A percentile compares a stretch with the other conserved stretches of the same genome.
Conservation (phyloP, 805 yeast genomes). For the Zygoascus ofunaensis region DNA sequence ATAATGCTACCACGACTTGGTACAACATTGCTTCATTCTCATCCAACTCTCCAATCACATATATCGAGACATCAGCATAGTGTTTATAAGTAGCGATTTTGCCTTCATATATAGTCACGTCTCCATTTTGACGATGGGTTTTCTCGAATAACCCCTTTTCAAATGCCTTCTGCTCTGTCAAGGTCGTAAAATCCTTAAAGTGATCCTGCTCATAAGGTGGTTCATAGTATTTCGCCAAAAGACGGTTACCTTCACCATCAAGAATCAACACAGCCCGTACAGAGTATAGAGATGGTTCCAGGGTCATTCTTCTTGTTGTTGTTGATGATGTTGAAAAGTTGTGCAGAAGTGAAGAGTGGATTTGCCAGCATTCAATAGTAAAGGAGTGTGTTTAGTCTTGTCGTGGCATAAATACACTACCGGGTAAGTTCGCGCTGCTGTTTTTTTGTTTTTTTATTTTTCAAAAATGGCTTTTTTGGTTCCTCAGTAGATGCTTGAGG, state of each 20-base stretch:
- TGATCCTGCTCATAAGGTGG: conserved; percentile 41
- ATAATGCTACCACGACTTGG: conserved; percentile 65
- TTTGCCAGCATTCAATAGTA: too few species aligned
- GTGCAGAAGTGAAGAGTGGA: too few species aligned
- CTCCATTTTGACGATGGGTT: conserved; percentile 73
- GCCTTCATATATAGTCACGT: conserved; percentile 69
- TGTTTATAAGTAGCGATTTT: conserved; percentile 83
- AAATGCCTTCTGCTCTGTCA: conserved; percentile 63
- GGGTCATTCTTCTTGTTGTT: not conserved
- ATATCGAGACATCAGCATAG: conserved; percentile 61
- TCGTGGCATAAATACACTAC: too few species aligned
- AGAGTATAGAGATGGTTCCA: conserved; percentile 45
- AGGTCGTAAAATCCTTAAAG: conserved; percentile 30
- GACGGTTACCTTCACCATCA: conserved; percentile 70
- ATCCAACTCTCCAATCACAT: conserved; percentile 61
- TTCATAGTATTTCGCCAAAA: conserved; percentile 76
- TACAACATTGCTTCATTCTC: conserved; percentile 81
- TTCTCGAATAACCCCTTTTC: conserved; percentile 65
- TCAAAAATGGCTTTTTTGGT: too few species aligned
- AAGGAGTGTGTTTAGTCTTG: too few species aligned
- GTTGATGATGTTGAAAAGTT: too few species aligned
- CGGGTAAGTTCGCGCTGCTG: not conserved
- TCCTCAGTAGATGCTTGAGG: too few species aligned
- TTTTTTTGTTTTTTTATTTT: too few species aligned
- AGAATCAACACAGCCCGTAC: conserved; percentile 72